Evolutionary conservation across 108 stramenopile genomes (phyloP).

Genomic region (Conticribra guillardii): DNA sequence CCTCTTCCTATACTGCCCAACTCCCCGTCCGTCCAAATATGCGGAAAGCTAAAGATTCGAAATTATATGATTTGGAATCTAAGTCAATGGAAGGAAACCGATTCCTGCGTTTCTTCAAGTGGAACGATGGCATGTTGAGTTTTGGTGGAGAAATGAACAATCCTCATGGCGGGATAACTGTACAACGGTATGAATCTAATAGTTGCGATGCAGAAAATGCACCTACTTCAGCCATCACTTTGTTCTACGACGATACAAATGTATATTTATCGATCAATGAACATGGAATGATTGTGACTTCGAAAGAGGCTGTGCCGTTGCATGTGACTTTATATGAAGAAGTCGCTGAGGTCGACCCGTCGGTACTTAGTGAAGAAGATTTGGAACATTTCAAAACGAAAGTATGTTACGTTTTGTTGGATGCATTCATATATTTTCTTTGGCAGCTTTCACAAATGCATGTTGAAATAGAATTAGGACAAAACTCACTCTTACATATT

Average conservation of each 20-base stretch:
- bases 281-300: neutral
- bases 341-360: neutral
- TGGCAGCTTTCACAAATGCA: no score
- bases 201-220: neutral
- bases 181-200: neutral
- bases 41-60: neutral
- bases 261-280: neutral
- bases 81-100: neutral
- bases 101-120: neutral
- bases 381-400: neutral
- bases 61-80: neutral
- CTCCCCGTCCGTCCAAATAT: neutral
- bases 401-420: neutral
- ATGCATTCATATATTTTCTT: neutral
- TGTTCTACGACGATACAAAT: neutral
- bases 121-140: neutral
- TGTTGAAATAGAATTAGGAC: no score
- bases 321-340: neutral
- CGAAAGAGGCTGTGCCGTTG: neutral
- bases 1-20: neutral
- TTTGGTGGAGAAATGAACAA: neutral
- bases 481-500: no score
- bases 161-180: neutral
- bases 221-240: neutral
- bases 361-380: neutral